Evolutionary conservation across 768 basidiomycete species (phyloP), one percentile per base, ranked within the genome.

Genomic region (Tricholoma hemisulphureum): DNA sequence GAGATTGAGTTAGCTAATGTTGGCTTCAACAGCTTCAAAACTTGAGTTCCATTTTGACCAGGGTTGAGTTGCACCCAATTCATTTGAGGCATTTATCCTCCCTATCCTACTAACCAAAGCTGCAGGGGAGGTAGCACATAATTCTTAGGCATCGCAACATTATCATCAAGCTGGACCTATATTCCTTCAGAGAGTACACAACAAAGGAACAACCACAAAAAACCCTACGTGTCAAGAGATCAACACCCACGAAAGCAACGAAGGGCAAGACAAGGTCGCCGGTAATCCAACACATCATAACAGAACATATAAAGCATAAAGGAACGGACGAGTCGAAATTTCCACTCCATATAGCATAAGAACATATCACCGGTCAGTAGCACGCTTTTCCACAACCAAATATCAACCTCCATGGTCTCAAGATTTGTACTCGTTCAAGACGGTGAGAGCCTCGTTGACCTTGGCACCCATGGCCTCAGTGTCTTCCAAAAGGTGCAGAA

Each of bases 371-470:
- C 20, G 10, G 31, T 41, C 11, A 48, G 14, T 48, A 18, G 10
- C 20, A 24, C 28, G 13, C 37, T 8, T 18, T n/a, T 55, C 53
- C 23, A 5, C 54, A 55, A 39, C 14, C 31, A 46, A 8, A 11
- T 9, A 14, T 37, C 20, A 32, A 7, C 14, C 9, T 46, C 14
- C 5, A 18, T 14, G 4, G 10, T 10, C 31, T 39, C 53, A 64
- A 57, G 64, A 53, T 37, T 68, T 66, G 79, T 88, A 98, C 67
- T 97, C 95, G 56, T 91, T 87, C 54, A 98, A 81, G 50, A 98
- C 95, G 57, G 80, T 71, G 60, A 98, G 82, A 29, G 96, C 96
- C 80, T 98, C 96, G 58, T 83, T 85, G 63, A 97, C 90, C 83
- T 99, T 99, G 74, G 80, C 77, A 68, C 84, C 84, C 81, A 99